Conservation (phyloP, 768 basidiomycete genomes). For the Hericium rajendrae region DNA sequence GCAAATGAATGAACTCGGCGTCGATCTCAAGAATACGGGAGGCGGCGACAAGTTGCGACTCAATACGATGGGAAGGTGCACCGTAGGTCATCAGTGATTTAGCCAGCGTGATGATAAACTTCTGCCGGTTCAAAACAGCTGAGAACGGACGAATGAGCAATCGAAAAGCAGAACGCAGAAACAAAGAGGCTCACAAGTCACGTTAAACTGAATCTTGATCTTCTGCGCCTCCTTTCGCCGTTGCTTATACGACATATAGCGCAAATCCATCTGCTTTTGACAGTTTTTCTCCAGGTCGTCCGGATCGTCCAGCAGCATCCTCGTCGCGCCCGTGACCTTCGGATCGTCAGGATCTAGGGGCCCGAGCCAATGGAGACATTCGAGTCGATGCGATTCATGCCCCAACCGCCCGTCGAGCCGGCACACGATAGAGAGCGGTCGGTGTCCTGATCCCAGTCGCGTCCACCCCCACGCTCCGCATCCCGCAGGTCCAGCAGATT, state of each 20-base stretch:
- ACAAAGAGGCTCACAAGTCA: conserved; percentile 40
- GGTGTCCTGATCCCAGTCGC: neutral
- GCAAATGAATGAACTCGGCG: conserved; percentile 81
- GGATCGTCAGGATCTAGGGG: conserved; percentile 57
- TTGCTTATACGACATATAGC: conserved; percentile 52
- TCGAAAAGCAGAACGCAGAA: neutral
- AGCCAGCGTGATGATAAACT: conserved; percentile 78
- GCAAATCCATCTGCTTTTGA: conserved; percentile 22
- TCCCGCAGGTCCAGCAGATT: neutral
- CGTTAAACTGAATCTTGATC: conserved; percentile 58
- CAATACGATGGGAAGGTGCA: conserved; percentile 86
- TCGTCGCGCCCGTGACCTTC: conserved; percentile 45
- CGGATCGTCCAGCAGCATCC: conserved; percentile 40
- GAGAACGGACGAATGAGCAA: conserved; percentile 3
- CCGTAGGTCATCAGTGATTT: conserved; percentile 84
- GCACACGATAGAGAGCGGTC: neutral
- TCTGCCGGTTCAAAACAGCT: conserved; percentile 74
- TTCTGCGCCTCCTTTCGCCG: conserved; percentile 53
- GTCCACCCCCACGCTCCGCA: neutral
- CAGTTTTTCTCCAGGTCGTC: conserved; percentile 49
- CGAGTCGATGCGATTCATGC: neutral
- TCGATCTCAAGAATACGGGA: conserved; percentile 85
- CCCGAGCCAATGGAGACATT: neutral
- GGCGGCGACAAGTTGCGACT: conserved; percentile 80
- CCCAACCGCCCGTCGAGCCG: neutral